phyloP scores from a whole-genome alignment of 257 asterid species.

The Mentha longifolia region DNA sequence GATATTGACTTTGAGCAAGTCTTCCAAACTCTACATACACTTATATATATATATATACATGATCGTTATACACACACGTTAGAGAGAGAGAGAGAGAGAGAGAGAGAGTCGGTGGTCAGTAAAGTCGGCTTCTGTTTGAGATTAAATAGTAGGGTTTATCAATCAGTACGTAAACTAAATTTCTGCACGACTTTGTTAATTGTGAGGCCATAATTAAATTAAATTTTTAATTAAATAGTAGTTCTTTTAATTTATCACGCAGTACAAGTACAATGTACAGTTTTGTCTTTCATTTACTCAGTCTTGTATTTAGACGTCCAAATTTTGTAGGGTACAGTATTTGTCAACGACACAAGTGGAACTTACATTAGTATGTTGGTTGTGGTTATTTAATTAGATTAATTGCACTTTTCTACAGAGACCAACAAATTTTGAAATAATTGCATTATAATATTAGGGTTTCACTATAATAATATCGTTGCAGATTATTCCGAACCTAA shows the following conservation, averaged over 20 bases:
- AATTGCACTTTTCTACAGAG: neutral
- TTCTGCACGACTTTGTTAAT: neutral
- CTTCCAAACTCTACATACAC: neutral
- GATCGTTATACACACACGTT: too few species aligned
- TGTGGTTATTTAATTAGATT: neutral
- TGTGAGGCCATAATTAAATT: neutral
- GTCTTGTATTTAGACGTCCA: neutral
- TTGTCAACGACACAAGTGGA: conserved; percentile 9
- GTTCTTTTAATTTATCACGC: too few species aligned
- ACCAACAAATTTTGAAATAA: neutral
- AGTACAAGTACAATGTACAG: neutral
- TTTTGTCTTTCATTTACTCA: neutral
- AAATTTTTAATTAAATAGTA: too few species aligned
- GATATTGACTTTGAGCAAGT: conserved; percentile 42
- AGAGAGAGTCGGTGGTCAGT: conserved; percentile 46
- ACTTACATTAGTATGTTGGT: neutral
- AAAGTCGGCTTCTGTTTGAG: conserved; percentile 42
- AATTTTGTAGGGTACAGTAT: neutral
- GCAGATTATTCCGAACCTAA: too few species aligned
- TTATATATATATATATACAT: neutral
- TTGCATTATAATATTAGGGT: neutral
- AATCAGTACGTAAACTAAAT: neutral
- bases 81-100: conserved; percentile 6
- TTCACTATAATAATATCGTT: too few species aligned
- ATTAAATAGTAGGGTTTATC: neutral